Percentiles rank a stretch among this genome's conserved stretches.
These are phyloP conservation scores for Oryza australiensis DNA, from an alignment of 176 grass and related monocot genomes.

Conservation along the genomic window DNA sequence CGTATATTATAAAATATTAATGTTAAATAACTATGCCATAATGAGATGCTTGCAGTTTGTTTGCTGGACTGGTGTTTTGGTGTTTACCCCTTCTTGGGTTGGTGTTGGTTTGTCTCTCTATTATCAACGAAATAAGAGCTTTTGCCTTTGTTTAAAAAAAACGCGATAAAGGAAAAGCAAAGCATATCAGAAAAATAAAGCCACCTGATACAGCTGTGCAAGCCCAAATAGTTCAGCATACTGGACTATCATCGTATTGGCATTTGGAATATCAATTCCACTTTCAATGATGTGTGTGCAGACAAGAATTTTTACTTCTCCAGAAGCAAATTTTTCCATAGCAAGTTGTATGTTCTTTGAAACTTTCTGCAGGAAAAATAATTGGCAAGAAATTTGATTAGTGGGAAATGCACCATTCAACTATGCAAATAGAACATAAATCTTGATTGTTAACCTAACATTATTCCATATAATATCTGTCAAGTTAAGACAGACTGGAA, in stretches of 20 bases:
- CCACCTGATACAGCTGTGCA: conserved; percentile 90
- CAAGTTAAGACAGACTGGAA: conserved; percentile 13
- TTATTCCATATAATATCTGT: neutral
- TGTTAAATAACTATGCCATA: neutral
- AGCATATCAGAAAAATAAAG: conserved; percentile 27
- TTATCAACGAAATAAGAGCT: neutral
- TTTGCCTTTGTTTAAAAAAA: neutral
- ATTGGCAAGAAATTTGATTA: conserved; percentile 23
- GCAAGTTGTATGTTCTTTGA: conserved; percentile 70
- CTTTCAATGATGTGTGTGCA: conserved; percentile 98
- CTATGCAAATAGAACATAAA: conserved; percentile 30
- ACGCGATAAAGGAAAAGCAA: neutral
- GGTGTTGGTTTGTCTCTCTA: neutral
- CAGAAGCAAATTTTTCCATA: conserved; percentile 77
- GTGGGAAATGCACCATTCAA: neutral
- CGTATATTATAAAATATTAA: neutral
- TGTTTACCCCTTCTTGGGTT: neutral
- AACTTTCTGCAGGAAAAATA: conserved; percentile 57
- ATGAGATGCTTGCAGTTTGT: neutral
- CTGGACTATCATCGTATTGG: conserved; percentile 90
- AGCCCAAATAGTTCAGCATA: conserved; percentile 89
- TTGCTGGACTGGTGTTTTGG: neutral
- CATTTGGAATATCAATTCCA: conserved; percentile 92
- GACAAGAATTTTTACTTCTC: conserved; percentile 82
- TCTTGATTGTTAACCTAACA: neutral